These are phyloP conservation scores for Nepenthes mirabilis DNA, from an alignment of 148 eudicot species.

Conservation along the genomic window DNA sequence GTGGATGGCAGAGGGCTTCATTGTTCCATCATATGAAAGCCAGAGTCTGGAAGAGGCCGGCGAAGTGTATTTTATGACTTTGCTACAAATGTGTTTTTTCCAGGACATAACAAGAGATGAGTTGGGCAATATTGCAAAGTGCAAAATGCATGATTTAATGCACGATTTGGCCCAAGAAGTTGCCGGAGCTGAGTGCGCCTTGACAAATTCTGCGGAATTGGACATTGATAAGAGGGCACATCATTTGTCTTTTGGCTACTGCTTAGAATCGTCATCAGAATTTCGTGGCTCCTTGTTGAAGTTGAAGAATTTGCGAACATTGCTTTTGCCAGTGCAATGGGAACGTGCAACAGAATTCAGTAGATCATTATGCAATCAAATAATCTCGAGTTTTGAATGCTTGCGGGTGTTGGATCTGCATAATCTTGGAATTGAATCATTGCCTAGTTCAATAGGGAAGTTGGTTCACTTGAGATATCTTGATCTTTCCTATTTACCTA, in stretches of 20 bases:
- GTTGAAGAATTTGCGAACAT: slow-evolving; percentile 5
- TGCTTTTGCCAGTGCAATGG: slow-evolving; percentile 5
- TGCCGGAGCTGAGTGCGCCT: slow-evolving; percentile 7
- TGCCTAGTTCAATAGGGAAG: slow-evolving; percentile 15
- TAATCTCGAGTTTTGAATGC: slow-evolving; percentile 5
- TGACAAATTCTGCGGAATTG: neutral
- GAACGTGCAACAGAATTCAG: neutral
- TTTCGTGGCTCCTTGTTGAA: neutral
- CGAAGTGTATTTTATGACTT: slow-evolving; percentile 9
- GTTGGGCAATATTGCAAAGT: neutral
- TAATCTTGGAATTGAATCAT: neutral
- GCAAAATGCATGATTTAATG: slow-evolving; percentile 31
- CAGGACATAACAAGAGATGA: slow-evolving; percentile 13
- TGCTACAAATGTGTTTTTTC: slow-evolving; percentile 19
- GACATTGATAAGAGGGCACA: slow-evolving; percentile 3
- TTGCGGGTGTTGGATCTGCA: slow-evolving; percentile 19
- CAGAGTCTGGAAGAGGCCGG: slow-evolving; percentile 13
- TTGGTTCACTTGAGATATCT: slow-evolving; percentile 28
- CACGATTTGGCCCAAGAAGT: slow-evolving; percentile 33
- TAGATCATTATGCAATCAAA: neutral
- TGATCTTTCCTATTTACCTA: slow-evolving; percentile 9
- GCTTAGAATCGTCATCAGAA: neutral
- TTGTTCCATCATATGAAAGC: neutral
- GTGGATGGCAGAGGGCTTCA: slow-evolving; percentile 29
- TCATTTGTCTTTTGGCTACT: slow-evolving; percentile 8